Percentiles rank a stretch among this genome's conserved stretches.
These are phyloP conservation scores for Diospyros kaki DNA, from an alignment of 148 eudicot species.

Conservation along the genomic window DNA sequence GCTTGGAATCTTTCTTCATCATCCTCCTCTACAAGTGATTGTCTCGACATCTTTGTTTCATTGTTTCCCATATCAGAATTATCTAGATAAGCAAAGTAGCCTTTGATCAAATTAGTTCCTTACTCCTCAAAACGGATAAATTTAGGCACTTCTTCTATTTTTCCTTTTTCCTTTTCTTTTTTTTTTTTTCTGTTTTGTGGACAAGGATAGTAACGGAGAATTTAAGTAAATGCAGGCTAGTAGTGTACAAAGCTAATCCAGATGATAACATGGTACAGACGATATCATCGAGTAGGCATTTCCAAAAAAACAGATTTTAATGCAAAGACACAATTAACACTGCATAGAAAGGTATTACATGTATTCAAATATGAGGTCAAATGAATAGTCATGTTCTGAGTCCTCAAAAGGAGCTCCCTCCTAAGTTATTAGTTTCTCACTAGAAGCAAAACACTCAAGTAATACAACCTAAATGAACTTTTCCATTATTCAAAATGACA, in stretches of 20 bases:
- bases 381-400: background rate
- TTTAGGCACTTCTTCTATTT: background rate
- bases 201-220: too few relatives aligned
- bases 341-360: background rate
- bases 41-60: constrained; percentile 58
- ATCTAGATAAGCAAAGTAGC: constrained; percentile 26
- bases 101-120: constrained; percentile 13
- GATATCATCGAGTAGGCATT: background rate
- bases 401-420: background rate
- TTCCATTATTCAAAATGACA: background rate
- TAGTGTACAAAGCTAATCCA: background rate
- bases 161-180: background rate
- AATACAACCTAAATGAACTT: background rate
- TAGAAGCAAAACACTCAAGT: background rate
- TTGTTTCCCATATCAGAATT: constrained; percentile 27
- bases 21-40: constrained; percentile 70
- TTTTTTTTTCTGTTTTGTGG: too few relatives aligned
- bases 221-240: too few relatives aligned
- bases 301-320: background rate
- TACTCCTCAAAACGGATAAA: background rate
- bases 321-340: background rate
- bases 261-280: background rate
- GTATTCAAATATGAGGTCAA: background rate
- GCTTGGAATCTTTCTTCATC: constrained; percentile 96
- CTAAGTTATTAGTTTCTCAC: background rate